phyloP scores from a whole-genome alignment of 345 rosid genomes.

The Orychophragmus violaceus region DNA sequence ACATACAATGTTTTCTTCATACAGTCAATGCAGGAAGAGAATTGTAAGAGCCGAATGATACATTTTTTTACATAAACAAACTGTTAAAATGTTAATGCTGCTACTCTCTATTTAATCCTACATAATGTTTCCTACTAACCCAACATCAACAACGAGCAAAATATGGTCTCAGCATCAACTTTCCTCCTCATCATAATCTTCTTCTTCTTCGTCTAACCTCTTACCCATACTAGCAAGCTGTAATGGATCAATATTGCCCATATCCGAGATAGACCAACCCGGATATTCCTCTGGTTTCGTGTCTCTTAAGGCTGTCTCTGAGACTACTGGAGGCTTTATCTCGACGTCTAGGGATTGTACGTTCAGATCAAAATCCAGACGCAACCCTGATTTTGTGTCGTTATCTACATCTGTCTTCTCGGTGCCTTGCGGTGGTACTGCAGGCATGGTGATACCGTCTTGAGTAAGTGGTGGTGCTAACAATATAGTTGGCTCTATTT shows the following conservation, averaged over 20 bases:
- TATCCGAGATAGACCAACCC: constrained; percentile 81
- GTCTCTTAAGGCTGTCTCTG: constrained; percentile 22
- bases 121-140: constrained; percentile 7
- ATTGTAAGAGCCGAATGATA: not conserved
- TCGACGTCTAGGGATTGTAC: constrained; percentile 58
- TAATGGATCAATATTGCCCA: constrained; percentile 79
- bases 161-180: constrained; percentile 27
- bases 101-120: constrained; percentile 19
- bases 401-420: constrained; percentile 25
- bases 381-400: constrained; percentile 20
- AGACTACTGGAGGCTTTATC: constrained; percentile 32
- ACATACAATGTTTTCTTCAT: not conserved
- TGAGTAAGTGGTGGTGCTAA: constrained; percentile 12
- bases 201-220: constrained; percentile 81
- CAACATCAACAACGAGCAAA: not conserved
- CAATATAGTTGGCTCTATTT: constrained; percentile 40
- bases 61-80: constrained; percentile 19
- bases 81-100: constrained; percentile 5
- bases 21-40: not conserved
- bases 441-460: not conserved
- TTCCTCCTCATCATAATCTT: constrained; percentile 88
- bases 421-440: constrained; percentile 5
- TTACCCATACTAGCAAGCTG: constrained; percentile 62
- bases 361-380: constrained; percentile 34
- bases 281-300: constrained; percentile 48